Evolutionary conservation across 2,329 filamentous ascomycete species (phyloP).

Genomic region (Xylaria hypoxylon): DNA sequence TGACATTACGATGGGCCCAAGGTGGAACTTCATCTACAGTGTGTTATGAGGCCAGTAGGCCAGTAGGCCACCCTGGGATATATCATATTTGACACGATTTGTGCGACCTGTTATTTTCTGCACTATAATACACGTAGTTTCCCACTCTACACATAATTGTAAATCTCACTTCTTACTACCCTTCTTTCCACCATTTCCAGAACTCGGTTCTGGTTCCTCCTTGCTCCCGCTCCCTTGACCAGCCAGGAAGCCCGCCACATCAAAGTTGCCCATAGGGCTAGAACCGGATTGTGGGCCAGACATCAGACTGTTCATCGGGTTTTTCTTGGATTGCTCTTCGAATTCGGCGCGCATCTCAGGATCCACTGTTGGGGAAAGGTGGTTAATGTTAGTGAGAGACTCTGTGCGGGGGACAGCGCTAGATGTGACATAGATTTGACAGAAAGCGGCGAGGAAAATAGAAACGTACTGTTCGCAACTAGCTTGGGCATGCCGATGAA

Average conservation of each 20-base stretch:
- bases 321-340: conserved; percentile 86
- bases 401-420: too few species aligned
- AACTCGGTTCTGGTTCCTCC: conserved; percentile 43
- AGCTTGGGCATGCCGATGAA: conserved; percentile 95
- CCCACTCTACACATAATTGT: background rate
- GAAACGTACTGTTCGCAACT: conserved; percentile 88
- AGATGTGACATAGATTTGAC: background rate
- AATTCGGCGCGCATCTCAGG: conserved; percentile 95
- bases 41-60: too few species aligned
- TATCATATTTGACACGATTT: too few species aligned
- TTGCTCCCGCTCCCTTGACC: conserved; percentile 62
- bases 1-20: too few species aligned
- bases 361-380: conserved; percentile 75
- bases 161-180: conserved; percentile 55
- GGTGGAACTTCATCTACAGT: too few species aligned
- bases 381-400: conserved; percentile 3
- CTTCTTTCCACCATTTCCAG: conserved; percentile 53
- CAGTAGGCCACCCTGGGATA: too few species aligned
- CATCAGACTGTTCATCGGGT: conserved; percentile 58
- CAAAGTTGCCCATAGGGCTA: conserved; percentile 66
- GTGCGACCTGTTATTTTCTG: background rate
- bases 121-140: background rate
- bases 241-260: conserved; percentile 73
- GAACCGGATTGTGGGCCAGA: conserved; percentile 46
- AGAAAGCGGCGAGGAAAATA: background rate